Evolutionary conservation across 2,329 filamentous ascomycete genomes (phyloP).

Genomic region (Niveomyces coronatus): DNA sequence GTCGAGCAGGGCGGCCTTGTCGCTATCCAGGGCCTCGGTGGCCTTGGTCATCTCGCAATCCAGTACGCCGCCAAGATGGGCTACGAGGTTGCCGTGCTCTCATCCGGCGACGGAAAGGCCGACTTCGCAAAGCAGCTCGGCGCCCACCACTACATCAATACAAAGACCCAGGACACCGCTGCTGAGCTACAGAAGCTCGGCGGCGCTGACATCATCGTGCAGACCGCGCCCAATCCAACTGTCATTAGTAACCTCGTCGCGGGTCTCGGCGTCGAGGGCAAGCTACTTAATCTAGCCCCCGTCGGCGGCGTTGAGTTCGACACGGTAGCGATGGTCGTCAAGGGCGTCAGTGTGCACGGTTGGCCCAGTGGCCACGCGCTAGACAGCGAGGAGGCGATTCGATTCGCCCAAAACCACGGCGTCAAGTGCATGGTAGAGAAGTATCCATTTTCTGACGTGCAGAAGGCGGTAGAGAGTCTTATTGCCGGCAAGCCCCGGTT

Average conservation of each 20-base stretch:
- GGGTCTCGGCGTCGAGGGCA: constrained; percentile 45
- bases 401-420: constrained; percentile 49
- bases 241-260: constrained; percentile 41
- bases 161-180: constrained; percentile 37
- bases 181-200: constrained; percentile 44
- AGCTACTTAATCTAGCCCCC: constrained; percentile 48
- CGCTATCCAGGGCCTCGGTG: constrained; percentile 60
- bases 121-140: constrained; percentile 48
- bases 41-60: constrained; percentile 66
- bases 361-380: constrained; percentile 53
- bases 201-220: constrained; percentile 50
- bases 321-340: constrained; percentile 28
- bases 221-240: constrained; percentile 51
- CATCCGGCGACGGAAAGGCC: constrained; percentile 54
- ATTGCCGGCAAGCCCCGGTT: constrained; percentile 33
- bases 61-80: constrained; percentile 71
- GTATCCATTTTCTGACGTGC: constrained; percentile 45
- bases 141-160: constrained; percentile 37
- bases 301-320: constrained; percentile 36
- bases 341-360: constrained; percentile 52
- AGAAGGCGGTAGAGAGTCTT: constrained; percentile 34
- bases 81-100: constrained; percentile 60
- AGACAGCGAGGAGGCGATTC: constrained; percentile 55
- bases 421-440: constrained; percentile 57
- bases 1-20: constrained; percentile 43